Conservation (phyloP, 106 monocot genomes). For the Xerophyta viscosa region DNA sequence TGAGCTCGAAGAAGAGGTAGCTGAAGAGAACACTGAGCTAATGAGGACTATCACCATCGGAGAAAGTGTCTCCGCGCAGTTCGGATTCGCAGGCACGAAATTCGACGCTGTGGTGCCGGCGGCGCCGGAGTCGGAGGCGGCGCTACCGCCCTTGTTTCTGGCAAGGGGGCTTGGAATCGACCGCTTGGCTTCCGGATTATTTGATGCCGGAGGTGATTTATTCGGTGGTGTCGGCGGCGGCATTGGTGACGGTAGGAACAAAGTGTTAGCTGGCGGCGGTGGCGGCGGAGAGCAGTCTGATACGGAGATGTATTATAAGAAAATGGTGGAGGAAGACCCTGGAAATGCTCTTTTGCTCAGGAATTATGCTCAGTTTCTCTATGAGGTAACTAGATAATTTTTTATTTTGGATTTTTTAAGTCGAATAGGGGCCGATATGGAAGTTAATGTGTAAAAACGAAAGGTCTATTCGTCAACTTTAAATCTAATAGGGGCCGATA, state of each 20-base stretch:
- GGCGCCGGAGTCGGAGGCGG: neutral
- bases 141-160: slow-evolving; percentile 35
- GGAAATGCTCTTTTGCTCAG: slow-evolving; percentile 54
- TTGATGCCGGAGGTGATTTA: slow-evolving; percentile 10
- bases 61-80: neutral
- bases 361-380: slow-evolving; percentile 70
- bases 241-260: slow-evolving; percentile 1
- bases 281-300: slow-evolving; percentile 31
- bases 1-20: slow-evolving; percentile 1
- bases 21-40: neutral
- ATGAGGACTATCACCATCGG: neutral
- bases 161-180: slow-evolving; percentile 72
- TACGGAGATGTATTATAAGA: slow-evolving; percentile 55
- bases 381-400: slow-evolving; percentile 34
- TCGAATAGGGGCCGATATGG: no score
- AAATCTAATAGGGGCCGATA: no score
- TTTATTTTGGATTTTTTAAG: no score
- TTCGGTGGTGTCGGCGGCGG: slow-evolving; percentile 18
- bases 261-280: neutral
- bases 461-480: neutral
- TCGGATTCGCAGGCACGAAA: neutral
- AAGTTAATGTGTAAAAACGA: no score
- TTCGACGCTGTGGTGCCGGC: neutral
- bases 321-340: slow-evolving; percentile 65
- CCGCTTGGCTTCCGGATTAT: slow-evolving; percentile 27